phyloP scores from a whole-genome alignment of 2,329 filamentous ascomycete species.

The Chaetomiaceae sp. region DNA sequence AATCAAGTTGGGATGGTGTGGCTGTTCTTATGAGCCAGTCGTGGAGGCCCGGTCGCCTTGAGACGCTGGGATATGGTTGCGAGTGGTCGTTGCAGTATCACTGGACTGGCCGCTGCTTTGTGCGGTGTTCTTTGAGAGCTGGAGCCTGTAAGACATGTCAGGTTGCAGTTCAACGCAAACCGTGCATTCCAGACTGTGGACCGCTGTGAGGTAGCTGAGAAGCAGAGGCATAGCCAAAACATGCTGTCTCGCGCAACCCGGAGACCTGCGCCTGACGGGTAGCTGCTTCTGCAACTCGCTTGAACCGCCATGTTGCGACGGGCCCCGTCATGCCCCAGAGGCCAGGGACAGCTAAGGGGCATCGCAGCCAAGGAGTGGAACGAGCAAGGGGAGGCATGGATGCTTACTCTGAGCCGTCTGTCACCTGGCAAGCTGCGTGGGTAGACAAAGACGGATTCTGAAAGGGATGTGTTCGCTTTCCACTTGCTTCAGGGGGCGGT shows the following conservation, averaged over 20 bases:
- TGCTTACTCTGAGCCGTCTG: neutral
- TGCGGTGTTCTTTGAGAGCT: neutral
- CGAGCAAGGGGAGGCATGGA: neutral
- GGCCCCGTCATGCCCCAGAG: neutral
- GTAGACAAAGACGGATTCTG: slow-evolving; percentile 1
- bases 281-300: slow-evolving; percentile 8
- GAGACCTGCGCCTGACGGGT: slow-evolving; percentile 16
- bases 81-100: neutral
- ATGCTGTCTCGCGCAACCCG: slow-evolving; percentile 14
- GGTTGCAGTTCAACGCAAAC: slow-evolving; percentile 5
- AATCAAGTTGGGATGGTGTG: neutral
- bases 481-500: neutral
- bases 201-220: slow-evolving; percentile 15
- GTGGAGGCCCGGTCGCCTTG: neutral
- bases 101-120: neutral
- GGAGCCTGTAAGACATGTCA: slow-evolving; percentile 9
- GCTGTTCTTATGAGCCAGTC: neutral
- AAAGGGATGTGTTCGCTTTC: neutral
- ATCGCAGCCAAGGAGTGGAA: neutral
- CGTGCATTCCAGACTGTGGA: neutral
- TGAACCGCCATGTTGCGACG: neutral
- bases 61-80: neutral
- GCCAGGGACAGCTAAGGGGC: neutral
- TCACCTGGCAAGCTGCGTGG: neutral
- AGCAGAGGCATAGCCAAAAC: slow-evolving; percentile 10